Evolutionary conservation across 2,329 filamentous ascomycete species (phyloP).

Genomic region (Arthrobotrys sphaeroides): DNA sequence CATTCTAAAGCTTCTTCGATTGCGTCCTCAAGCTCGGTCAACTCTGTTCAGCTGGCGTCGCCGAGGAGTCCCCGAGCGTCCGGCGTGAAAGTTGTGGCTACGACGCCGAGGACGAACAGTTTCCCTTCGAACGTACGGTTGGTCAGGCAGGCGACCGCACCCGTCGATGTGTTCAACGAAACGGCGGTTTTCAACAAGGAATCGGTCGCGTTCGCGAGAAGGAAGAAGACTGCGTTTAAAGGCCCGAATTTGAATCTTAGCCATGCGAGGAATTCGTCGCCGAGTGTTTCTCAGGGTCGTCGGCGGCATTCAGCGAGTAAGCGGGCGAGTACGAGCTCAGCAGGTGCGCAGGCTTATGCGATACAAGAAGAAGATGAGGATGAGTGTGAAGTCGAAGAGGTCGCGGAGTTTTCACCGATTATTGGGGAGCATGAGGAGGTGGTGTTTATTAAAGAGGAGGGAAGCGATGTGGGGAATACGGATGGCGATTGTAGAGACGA

Average conservation of each 20-base stretch:
- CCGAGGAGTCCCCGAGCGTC: slow-evolving; percentile 84
- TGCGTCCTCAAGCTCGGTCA: slow-evolving; percentile 78
- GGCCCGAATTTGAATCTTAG: slow-evolving; percentile 74
- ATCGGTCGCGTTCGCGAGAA: slow-evolving; percentile 78
- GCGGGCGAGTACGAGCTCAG: slow-evolving; percentile 55
- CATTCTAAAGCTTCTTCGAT: slow-evolving; percentile 90
- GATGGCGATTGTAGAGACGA: slow-evolving; percentile 53
- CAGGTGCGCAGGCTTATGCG: slow-evolving; percentile 56
- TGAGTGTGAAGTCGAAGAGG: slow-evolving; percentile 66
- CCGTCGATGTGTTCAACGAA: slow-evolving; percentile 58
- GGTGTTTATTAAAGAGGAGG: slow-evolving; percentile 45
- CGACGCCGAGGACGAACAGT: slow-evolving; percentile 74
- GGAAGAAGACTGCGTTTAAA: slow-evolving; percentile 84
- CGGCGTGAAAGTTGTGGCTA: slow-evolving; percentile 93
- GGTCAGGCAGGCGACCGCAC: slow-evolving; percentile 69
- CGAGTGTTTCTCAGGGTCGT: slow-evolving; percentile 74
- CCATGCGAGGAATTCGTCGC: slow-evolving; percentile 59
- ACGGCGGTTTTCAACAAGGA: slow-evolving; percentile 66
- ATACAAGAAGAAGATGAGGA: slow-evolving; percentile 66
- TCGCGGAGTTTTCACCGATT: slow-evolving; percentile 56
- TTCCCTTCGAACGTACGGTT: slow-evolving; percentile 90
- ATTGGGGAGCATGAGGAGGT: slow-evolving; percentile 55
- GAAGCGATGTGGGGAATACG: slow-evolving; percentile 42
- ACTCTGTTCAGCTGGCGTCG: slow-evolving; percentile 72
- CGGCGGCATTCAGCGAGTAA: slow-evolving; percentile 61